A percentile compares a stretch with the other conserved stretches of the same genome.
Evolutionary conservation across 306 rosid species (phyloP).

Genomic region (Medicago arabica): DNA sequence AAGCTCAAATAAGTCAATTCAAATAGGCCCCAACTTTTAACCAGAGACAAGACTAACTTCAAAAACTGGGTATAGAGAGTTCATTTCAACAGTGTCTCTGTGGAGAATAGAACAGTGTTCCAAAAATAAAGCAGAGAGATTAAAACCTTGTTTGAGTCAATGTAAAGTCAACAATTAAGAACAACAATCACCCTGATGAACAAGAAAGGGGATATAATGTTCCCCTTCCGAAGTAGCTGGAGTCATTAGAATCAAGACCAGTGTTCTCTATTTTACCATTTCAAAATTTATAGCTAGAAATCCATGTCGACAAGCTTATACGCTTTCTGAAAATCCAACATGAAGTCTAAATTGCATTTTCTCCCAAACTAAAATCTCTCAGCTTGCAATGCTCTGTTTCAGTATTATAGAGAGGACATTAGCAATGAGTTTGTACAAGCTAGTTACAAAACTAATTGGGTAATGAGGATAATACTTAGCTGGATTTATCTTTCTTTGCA

Average conservation of each 20-base stretch:
- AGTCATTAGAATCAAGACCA: neutral
- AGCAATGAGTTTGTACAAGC: neutral
- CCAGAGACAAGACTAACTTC: neutral
- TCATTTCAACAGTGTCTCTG: neutral
- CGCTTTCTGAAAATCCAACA: neutral
- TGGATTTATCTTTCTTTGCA: slow-evolving; percentile 4
- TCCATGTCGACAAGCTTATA: neutral
- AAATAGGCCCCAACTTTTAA: neutral
- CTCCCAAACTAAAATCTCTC: slow-evolving; percentile 23
- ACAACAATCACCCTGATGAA: neutral
- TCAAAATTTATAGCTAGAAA: slow-evolving; percentile 14
- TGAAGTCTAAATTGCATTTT: neutral
- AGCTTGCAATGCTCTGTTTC: neutral
- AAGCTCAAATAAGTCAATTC: too few relatives aligned
- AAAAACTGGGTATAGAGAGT: slow-evolving; percentile 10
- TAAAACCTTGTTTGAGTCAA: slow-evolving; percentile 12
- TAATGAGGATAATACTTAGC: neutral
- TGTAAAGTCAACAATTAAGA: slow-evolving; percentile 10
- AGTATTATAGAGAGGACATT: slow-evolving; percentile 7
- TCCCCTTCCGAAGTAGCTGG: neutral
- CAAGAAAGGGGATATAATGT: neutral
- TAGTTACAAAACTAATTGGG: slow-evolving; percentile 25
- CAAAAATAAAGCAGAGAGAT: neutral
- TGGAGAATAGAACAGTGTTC: slow-evolving; percentile 22
- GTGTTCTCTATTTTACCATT: neutral